Percentiles rank a stretch among this genome's conserved stretches.
phyloP scores from a whole-genome alignment of 2,329 filamentous ascomycete species.

The Calonectria hongkongensis region DNA sequence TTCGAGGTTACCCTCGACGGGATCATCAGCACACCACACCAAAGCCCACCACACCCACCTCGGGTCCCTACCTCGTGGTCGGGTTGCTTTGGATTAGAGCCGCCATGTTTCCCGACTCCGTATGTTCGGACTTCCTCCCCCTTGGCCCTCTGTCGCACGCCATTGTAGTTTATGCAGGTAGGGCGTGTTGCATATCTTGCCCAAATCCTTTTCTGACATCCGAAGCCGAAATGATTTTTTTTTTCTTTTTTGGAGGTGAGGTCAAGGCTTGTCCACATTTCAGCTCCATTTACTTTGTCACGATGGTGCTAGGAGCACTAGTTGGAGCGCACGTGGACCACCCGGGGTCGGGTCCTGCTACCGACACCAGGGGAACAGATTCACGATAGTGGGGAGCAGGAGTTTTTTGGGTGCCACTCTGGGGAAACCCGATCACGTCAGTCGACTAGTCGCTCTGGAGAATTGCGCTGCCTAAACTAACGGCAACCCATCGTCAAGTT shows the following conservation, averaged over 20 bases:
- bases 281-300: neutral
- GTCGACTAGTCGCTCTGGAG: conserved; percentile 27
- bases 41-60: conserved; percentile 34
- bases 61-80: conserved; percentile 31
- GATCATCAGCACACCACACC: conserved; percentile 24
- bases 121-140: conserved; percentile 7
- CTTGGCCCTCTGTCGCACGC: conserved; percentile 20
- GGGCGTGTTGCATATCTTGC: conserved; percentile 11
- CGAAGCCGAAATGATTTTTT: neutral
- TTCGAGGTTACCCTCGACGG: conserved; percentile 20
- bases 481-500: conserved; percentile 16
- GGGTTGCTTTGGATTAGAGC: conserved; percentile 14
- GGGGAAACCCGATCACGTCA: conserved; percentile 44
- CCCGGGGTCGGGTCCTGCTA: conserved; percentile 32
- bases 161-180: conserved; percentile 35
- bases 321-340: conserved; percentile 16
- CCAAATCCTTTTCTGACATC: conserved; percentile 11
- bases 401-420: conserved; percentile 18
- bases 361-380: conserved; percentile 18
- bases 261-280: conserved; percentile 16
- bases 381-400: conserved; percentile 19
- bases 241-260: neutral
- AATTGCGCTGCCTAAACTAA: conserved; percentile 42
- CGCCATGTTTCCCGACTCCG: conserved; percentile 1
- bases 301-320: conserved; percentile 7